Conservation (phyloP, 2,329 filamentous ascomycete species). For the Geoglossum cookeanum region DNA sequence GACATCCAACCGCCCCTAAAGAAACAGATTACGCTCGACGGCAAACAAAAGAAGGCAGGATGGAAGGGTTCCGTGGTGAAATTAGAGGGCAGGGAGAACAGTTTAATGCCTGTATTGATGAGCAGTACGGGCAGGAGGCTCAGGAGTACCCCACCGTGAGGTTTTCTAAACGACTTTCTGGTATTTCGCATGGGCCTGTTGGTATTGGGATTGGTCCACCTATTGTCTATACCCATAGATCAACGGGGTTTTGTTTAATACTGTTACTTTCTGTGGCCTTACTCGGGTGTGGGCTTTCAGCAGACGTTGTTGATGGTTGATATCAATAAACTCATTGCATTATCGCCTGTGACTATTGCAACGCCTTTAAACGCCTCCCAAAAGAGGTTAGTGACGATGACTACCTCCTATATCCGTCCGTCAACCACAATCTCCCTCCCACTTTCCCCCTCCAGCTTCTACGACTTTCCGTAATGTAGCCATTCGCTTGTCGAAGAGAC, state of each 20-base stretch:
- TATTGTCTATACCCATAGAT: slow-evolving; percentile 9
- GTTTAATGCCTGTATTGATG: slow-evolving; percentile 14
- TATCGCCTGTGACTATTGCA: background rate
- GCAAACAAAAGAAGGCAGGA: slow-evolving; percentile 25
- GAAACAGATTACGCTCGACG: slow-evolving; percentile 12
- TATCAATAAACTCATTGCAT: background rate
- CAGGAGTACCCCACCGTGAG: slow-evolving; percentile 10
- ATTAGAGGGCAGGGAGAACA: slow-evolving; percentile 27
- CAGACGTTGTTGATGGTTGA: background rate
- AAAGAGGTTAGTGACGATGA: background rate
- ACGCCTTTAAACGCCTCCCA: background rate
- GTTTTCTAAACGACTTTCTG: slow-evolving; percentile 11
- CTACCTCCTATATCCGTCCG: background rate
- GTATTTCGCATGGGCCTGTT: slow-evolving; percentile 5
- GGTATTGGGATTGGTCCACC: slow-evolving; percentile 2
- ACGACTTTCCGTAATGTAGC: slow-evolving; percentile 33
- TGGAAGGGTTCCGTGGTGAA: slow-evolving; percentile 17
- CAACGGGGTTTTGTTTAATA: slow-evolving; percentile 8
- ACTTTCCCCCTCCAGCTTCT: slow-evolving; percentile 29
- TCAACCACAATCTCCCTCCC: background rate
- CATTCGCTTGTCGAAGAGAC: slow-evolving; percentile 41
- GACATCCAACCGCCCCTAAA: slow-evolving; percentile 15
- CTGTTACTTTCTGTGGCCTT: background rate
- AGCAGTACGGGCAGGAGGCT: slow-evolving; percentile 14
- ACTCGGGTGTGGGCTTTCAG: background rate